Evolutionary conservation across 768 basidiomycete species (phyloP), one percentile per base, ranked within the genome.

Genomic region (Erythrobasidium yunnanense): DNA sequence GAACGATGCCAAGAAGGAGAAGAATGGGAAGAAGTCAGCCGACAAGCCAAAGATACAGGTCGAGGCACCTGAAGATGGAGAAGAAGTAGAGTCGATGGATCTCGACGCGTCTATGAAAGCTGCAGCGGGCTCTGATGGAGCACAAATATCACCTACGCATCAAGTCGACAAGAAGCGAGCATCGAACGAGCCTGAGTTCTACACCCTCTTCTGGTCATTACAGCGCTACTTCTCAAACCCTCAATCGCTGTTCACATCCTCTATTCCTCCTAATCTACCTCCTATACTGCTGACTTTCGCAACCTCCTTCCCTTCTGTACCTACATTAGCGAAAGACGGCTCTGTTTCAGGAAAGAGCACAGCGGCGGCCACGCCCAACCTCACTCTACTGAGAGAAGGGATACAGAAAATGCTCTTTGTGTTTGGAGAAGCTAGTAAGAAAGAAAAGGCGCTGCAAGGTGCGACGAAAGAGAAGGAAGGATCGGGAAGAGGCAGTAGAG

Each of bases 131-230:
- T 46, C 46, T 25, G 33, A 66, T 23, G 34, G 18, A 7, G 42
- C 55, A 11, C 33, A 29, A 23, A 23, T 22, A 13, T 27, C 54
- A 13, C 54, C 54, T 8, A 30, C 42, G 27, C 69, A 73, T 15
- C 42, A 58, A 8, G 57, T 45, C 8, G 73, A 72, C 23, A 79
- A 83, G 62, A 83, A 83, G 77, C 86, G 84, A 77, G 83, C 83
- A 74, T 85, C 87, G 83, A 71, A 8, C 73, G 55, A 15, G 55
- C 34, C 60, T 84, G 88, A 87, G 25, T 87, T 91, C 73, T 91
- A 90, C 77, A 82, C 84, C 66, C 87, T 83, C 0, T 92, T 93
- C 78, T 93, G 90, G 90, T 86, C 86, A 0, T 78, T 93, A 6
- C 90, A 95, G 72, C 78, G 85, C 2, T 84, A 83, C 4, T 92